Base-by-base conservation (phyloP, 148 eudicot genomes). In the Fagopyrum homotropicum region DNA sequence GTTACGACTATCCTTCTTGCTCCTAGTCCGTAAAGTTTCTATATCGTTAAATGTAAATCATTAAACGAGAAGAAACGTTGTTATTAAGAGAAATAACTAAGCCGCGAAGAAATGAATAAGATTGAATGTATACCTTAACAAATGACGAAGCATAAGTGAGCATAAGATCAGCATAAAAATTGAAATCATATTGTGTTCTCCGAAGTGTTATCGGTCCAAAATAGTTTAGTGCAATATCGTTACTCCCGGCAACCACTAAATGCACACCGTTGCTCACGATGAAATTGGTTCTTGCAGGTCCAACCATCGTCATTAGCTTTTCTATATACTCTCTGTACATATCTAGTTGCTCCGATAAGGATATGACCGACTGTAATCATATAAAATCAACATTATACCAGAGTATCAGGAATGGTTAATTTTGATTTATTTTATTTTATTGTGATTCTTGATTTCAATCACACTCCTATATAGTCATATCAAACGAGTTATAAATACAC, bases 1-100 rank as follows among this genome's bases (percentile, higher is more conserved):
- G 79, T 66, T 29, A 87, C 76, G 0, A 77, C 90, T 30, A 90
- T 85, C 72, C 87, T 82, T 40, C 89, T 77, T 19, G 84, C 93
- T 4, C 97, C 97, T 59, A 89, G 71, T 15, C 73, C 78, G 68
- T 89, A 80, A 10, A 89, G 50, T 6, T 81, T 84, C 97, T 91
- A 4, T 59, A 22, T 8, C 2, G 35, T 30, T 30, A 30, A 30
- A 30, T 30, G 35, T 30, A 1, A 30, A 1, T 30, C 1, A 1
- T 19, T 2, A 59, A 4, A 2, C 30, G 22, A 8, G 8, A 19
- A 30, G 35, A 30, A 30, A 30, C 1, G 2, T 1, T 30, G 1
- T n/a, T n/a, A n/a, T n/a, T n/a, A n/a, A n/a, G n/a, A n/a, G n/a
- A n/a, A n/a, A 30, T 30, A 30, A 30, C 2, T 30, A 30, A 30